Conservation (phyloP, 352 stramenopile species). For the Pythium vanterpoolii region DNA sequence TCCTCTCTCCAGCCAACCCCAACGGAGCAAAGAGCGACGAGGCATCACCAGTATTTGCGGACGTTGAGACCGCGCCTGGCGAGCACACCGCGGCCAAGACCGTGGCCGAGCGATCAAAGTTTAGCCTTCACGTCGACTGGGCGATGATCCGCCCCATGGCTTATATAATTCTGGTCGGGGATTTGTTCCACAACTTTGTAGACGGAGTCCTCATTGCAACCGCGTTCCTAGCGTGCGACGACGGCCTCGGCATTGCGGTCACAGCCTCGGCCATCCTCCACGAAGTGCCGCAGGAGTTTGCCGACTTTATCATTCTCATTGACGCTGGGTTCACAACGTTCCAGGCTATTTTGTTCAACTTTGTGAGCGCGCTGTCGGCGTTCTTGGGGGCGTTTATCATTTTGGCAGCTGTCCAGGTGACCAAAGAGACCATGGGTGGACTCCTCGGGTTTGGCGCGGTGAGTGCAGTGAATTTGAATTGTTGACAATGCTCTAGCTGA, state of each 20-base stretch:
- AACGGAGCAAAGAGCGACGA: conserved; percentile 7
- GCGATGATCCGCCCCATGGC: conserved; percentile 44
- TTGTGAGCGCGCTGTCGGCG: conserved; percentile 72
- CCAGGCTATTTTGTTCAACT: conserved; percentile 78
- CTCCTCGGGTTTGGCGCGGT: conserved; percentile 73
- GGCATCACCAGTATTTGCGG: conserved; percentile 17
- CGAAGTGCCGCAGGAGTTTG: conserved; percentile 84
- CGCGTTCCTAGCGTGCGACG: conserved; percentile 49
- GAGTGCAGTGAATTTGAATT: conserved; percentile 35
- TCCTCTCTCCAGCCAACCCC: conserved; percentile 6
- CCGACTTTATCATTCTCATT: conserved; percentile 85
- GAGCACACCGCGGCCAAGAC: conserved; percentile 20
- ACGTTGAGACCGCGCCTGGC: conserved; percentile 25
- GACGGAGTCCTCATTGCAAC: conserved; percentile 75
- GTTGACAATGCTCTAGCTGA: background rate
- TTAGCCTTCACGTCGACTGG: conserved; percentile 36
- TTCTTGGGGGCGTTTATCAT: conserved; percentile 68
- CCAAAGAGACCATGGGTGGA: conserved; percentile 57
- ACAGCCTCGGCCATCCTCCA: conserved; percentile 73
- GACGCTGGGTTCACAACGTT: conserved; percentile 58
- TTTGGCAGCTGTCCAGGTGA: conserved; percentile 51
- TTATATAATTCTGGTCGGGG: conserved; percentile 77
- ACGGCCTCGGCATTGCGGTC: conserved; percentile 50
- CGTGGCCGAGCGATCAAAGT: conserved; percentile 19
- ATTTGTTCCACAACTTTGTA: conserved; percentile 89